These are phyloP conservation scores for Stagonosporopsis chrysanthemi DNA, from an alignment of 2,329 filamentous ascomycete genomes.

Conservation along the genomic window DNA sequence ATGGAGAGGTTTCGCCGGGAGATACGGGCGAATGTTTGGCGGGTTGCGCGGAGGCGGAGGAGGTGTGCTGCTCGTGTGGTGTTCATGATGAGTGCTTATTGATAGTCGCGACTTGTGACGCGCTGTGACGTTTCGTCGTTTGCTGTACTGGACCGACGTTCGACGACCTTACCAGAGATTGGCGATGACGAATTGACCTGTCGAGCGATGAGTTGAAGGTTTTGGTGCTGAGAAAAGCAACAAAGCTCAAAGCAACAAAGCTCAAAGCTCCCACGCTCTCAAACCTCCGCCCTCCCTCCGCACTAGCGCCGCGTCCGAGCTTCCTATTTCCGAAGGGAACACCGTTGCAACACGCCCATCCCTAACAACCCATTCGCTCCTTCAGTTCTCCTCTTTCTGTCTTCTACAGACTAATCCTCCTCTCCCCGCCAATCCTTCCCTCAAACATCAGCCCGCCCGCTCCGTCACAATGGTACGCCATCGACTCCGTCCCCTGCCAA, in stretches of 20 bases:
- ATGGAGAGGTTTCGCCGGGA: constrained; percentile 5
- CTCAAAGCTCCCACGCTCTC: background rate
- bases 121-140: background rate
- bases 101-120: background rate
- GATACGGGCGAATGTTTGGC: background rate
- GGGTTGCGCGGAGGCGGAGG: constrained; percentile 4
- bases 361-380: constrained; percentile 8
- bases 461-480: constrained; percentile 27
- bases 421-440: background rate
- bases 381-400: background rate
- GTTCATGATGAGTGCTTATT: background rate
- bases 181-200: background rate
- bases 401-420: too few species aligned
- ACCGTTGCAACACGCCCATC: constrained; percentile 42
- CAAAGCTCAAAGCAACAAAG: background rate
- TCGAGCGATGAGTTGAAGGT: background rate
- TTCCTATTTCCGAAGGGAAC: constrained; percentile 33
- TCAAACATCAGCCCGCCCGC: too few species aligned
- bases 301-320: constrained; percentile 29
- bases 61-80: constrained; percentile 3
- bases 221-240: too few species aligned
- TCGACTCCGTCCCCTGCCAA: background rate
- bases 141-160: too few species aligned
- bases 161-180: background rate
- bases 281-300: constrained; percentile 32